Conservation (phyloP, 176 grass and related monocot genomes). For the Musa schizocarpa region DNA sequence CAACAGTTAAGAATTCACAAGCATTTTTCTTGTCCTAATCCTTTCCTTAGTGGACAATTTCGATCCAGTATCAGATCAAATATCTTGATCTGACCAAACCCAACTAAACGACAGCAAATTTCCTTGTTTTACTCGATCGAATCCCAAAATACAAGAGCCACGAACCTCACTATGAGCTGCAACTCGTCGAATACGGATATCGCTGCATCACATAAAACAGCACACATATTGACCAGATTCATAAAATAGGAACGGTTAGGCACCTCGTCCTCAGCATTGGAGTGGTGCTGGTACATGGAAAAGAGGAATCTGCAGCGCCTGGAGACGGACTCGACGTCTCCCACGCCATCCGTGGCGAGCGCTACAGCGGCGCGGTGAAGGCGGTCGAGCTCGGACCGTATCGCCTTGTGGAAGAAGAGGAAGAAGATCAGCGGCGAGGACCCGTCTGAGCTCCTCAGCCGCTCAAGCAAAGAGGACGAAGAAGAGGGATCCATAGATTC, state of each 20-base stretch:
- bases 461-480: not conserved
- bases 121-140: too few species aligned
- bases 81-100: not conserved
- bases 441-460: not conserved
- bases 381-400: slow-evolving; percentile 61
- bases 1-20: not conserved
- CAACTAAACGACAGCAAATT: not conserved
- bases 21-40: not conserved
- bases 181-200: not conserved
- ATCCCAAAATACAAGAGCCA: too few species aligned
- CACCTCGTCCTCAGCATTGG: slow-evolving; percentile 78
- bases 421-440: slow-evolving; percentile 56
- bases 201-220: not conserved
- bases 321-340: slow-evolving; percentile 23
- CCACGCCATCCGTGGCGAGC: slow-evolving; percentile 34
- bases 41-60: not conserved
- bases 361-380: slow-evolving; percentile 50
- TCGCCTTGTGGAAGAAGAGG: slow-evolving; percentile 92
- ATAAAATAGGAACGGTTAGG: not conserved
- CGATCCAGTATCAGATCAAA: not conserved
- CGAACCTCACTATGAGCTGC: not conserved
- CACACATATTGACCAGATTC: not conserved
- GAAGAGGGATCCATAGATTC: not conserved
- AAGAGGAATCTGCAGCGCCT: slow-evolving; percentile 53
- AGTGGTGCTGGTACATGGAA: slow-evolving; percentile 71